Conservation (phyloP, 805 yeast species). For the Saturnispora halmiae region DNA sequence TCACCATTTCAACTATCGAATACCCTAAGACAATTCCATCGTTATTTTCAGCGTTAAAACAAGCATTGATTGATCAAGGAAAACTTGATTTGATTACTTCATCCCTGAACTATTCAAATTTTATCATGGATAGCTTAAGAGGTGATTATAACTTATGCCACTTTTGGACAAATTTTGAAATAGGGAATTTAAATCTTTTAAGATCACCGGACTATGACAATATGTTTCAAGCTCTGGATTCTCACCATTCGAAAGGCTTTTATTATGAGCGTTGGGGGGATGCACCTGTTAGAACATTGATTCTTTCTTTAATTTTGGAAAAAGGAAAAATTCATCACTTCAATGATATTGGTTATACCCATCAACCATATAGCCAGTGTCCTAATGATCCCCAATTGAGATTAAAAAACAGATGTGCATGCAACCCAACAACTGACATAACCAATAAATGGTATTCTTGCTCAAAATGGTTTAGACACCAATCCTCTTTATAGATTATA, state of each 20-base stretch:
- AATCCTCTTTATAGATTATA: background rate
- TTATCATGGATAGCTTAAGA: constrained; percentile 53
- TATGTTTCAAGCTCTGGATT: constrained; percentile 61
- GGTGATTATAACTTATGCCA: constrained; percentile 66
- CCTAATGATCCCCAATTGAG: constrained; percentile 56
- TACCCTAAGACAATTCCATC: constrained; percentile 56
- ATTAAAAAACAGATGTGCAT: constrained; percentile 51
- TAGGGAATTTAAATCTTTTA: constrained; percentile 65
- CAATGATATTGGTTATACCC: constrained; percentile 71
- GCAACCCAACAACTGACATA: constrained; percentile 62
- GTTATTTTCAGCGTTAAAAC: constrained; percentile 33
- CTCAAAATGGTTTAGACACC: constrained; percentile 26
- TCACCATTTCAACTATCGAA: constrained; percentile 67
- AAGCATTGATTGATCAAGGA: constrained; percentile 29
- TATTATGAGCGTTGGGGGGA: constrained; percentile 91
- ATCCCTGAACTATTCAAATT: constrained; percentile 41
- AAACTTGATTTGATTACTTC: constrained; percentile 32
- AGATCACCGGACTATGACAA: constrained; percentile 54
- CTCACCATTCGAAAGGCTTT: constrained; percentile 59
- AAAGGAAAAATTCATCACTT: constrained; percentile 64
- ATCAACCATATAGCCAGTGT: constrained; percentile 72
- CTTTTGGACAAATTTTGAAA: constrained; percentile 85
- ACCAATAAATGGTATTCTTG: constrained; percentile 40
- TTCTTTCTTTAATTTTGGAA: constrained; percentile 60
- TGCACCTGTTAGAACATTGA: constrained; percentile 72